These are phyloP conservation scores for Solanum bulbocastanum DNA, from an alignment of 257 asterid genomes.

Conservation along the genomic window DNA sequence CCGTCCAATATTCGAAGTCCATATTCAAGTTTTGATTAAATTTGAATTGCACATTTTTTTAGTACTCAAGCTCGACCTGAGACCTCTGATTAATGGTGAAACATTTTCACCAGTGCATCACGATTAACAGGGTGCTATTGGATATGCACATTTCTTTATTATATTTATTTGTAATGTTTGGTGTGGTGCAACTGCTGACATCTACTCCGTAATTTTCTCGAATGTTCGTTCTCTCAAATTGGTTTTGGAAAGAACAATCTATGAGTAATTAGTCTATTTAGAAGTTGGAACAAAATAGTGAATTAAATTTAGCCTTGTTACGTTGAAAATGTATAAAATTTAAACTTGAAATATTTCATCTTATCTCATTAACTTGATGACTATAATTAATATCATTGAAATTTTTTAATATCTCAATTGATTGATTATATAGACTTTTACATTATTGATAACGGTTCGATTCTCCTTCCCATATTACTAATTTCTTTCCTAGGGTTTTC, in stretches of 20 bases:
- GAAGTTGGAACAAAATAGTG: too few species aligned
- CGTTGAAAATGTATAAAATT: not conserved
- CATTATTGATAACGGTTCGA: not conserved
- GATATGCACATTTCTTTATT: not conserved
- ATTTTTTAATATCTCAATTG: too few species aligned
- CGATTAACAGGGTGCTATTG: not conserved
- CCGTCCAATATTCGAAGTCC: too few species aligned
- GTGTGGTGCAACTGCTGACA: not conserved
- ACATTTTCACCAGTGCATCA: rapidly evolving
- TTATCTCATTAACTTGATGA: not conserved
- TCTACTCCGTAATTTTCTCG: not conserved
- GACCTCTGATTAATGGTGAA: too few species aligned
- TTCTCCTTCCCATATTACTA: not conserved
- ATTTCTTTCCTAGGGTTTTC: not conserved
- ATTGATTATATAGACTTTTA: too few species aligned
- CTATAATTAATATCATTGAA: not conserved
- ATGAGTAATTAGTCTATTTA: too few species aligned
- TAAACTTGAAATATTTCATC: not conserved
- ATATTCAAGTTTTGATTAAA: too few species aligned
- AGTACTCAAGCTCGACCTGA: too few species aligned
- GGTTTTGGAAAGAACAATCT: not conserved
- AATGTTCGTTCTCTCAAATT: not conserved
- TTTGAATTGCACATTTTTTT: too few species aligned
- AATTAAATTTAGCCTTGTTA: not conserved
- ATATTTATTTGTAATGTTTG: not conserved